phyloP scores from a whole-genome alignment of 139 green algal genomes.

The Chlamydomonas sp. region DNA sequence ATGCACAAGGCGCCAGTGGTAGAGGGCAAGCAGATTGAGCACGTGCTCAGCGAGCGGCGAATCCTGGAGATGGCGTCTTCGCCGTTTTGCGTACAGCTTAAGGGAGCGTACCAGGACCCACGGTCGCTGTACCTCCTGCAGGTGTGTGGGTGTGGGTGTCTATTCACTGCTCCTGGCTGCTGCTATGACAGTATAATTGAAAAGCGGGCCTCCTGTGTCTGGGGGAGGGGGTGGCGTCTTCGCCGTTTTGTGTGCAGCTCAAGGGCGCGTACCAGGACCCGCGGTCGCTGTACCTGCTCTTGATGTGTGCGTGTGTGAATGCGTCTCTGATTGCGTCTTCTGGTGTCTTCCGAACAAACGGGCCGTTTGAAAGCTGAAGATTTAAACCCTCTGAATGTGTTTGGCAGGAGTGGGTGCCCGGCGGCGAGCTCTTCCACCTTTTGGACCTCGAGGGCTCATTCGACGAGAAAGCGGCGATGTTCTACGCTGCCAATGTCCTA shows the following conservation, averaged over 20 bases:
- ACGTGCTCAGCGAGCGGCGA: constrained; percentile 63
- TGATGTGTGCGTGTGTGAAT: constrained; percentile 44
- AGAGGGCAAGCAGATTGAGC: constrained; percentile 70
- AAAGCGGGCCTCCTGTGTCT: too few relatives aligned
- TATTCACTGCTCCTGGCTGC: too few relatives aligned
- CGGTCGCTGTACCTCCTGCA: constrained; percentile 59
- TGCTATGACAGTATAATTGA: too few relatives aligned
- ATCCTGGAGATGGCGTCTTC: constrained; percentile 47
- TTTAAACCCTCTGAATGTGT: too few relatives aligned
- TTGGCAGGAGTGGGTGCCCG: constrained; percentile 58
- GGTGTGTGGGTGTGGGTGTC: too few relatives aligned
- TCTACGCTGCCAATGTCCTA: constrained; percentile 71
- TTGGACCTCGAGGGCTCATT: constrained; percentile 54
- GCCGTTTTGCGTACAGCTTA: constrained; percentile 58
- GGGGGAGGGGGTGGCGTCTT: too few relatives aligned
- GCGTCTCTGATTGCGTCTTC: too few relatives aligned
- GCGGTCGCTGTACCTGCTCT: constrained; percentile 56
- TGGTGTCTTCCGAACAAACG: too few relatives aligned
- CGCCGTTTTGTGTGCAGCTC: constrained; percentile 59
- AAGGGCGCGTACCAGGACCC: constrained; percentile 61
- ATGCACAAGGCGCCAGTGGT: constrained; percentile 69
- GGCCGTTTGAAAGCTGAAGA: too few relatives aligned
- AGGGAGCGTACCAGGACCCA: constrained; percentile 59
- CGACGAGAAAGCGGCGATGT: constrained; percentile 52
- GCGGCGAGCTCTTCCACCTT: constrained; percentile 73